Evolutionary conservation across 2,329 filamentous ascomycete genomes (phyloP).

Genomic region (Cladorrhinum sp.): DNA sequence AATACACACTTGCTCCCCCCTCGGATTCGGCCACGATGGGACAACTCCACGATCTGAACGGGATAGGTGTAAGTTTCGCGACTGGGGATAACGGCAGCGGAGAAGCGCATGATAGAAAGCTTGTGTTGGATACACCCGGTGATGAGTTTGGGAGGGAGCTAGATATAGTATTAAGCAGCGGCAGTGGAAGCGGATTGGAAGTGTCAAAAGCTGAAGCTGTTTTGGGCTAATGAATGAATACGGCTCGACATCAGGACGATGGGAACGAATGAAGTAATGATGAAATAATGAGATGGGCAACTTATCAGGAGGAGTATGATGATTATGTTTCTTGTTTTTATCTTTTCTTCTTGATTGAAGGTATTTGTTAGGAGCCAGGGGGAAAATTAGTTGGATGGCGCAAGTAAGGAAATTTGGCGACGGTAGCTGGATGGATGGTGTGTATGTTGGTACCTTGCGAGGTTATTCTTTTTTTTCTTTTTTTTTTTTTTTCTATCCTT

Average conservation of each 20-base stretch:
- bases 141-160: slow-evolving; percentile 7
- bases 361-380: background rate
- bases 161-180: background rate
- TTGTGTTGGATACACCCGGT: background rate
- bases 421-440: background rate
- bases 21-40: background rate
- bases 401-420: slow-evolving; percentile 5
- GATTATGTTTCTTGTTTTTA: background rate
- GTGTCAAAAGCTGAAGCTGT: background rate
- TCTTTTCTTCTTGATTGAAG: background rate
- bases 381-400: background rate
- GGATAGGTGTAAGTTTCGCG: background rate
- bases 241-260: background rate
- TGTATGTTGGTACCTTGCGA: background rate
- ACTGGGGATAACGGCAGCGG: background rate
- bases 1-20: background rate
- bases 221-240: background rate
- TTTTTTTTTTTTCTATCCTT: background rate
- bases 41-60: background rate
- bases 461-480: background rate
- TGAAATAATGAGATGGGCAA: background rate
- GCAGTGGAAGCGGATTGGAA: too few relatives aligned
- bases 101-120: background rate
- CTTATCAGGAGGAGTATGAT: background rate
- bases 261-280: background rate